Percentiles rank a stretch among this genome's conserved stretches.
These are phyloP conservation scores for Colletotrichum tamarilloi DNA, from an alignment of 2,329 filamentous ascomycete species.

Conservation along the genomic window DNA sequence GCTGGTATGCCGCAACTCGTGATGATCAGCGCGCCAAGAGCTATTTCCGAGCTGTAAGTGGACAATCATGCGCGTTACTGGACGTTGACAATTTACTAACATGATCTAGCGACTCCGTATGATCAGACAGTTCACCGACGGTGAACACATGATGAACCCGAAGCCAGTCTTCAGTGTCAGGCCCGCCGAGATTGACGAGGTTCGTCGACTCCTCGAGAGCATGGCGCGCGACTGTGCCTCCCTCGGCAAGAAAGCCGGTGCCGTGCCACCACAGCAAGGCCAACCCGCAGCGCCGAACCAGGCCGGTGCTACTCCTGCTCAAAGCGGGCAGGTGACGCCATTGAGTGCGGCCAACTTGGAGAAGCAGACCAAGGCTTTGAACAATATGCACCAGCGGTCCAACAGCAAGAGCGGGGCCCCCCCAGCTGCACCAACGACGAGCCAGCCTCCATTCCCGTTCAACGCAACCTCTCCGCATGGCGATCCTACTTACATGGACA, in stretches of 20 bases:
- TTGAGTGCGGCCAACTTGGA: conserved; percentile 61
- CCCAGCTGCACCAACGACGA: conserved; percentile 67
- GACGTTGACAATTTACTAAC: conserved; percentile 44
- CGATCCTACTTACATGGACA: conserved; percentile 65
- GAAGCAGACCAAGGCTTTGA: conserved; percentile 61
- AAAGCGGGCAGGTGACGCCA: conserved; percentile 40
- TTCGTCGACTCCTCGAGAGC: conserved; percentile 58
- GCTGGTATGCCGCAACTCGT: conserved; percentile 60
- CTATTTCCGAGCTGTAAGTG: conserved; percentile 65
- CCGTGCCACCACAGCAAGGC: conserved; percentile 15
- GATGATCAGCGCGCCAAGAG: conserved; percentile 62
- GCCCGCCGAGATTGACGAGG: conserved; percentile 62
- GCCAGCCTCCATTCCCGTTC: conserved; percentile 68
- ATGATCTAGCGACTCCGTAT: conserved; percentile 61
- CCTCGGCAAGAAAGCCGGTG: conserved; percentile 40
- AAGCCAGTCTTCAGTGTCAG: conserved; percentile 64
- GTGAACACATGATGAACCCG: conserved; percentile 55
- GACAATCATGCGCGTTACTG: background rate
- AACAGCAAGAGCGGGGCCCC: conserved; percentile 58
- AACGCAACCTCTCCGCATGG: conserved; percentile 69
- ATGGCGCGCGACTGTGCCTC: conserved; percentile 62
- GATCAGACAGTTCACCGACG: conserved; percentile 63
- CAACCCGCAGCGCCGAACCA: conserved; percentile 41
- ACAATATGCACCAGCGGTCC: conserved; percentile 57
- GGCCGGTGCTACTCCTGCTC: conserved; percentile 20